A percentile compares a stretch with the other conserved stretches of the same genome.
These are phyloP conservation scores for Batrachochytrium dendrobatidis DNA, from an alignment of 371 early-diverging fungal genomes.

Conservation along the genomic window DNA sequence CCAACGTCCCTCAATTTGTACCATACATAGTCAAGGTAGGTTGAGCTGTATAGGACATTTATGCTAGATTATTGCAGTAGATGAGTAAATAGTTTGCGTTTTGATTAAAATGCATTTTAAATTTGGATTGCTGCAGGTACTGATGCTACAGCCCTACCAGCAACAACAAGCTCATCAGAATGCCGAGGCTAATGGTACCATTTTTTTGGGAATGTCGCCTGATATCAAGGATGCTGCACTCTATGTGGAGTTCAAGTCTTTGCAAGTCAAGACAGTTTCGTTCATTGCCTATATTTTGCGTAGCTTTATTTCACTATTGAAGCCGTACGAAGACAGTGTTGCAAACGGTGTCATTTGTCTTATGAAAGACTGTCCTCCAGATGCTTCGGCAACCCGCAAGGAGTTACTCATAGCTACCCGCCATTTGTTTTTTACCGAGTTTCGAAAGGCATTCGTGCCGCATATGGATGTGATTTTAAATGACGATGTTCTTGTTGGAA, in stretches of 20 bases:
- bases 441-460: slow-evolving; percentile 76
- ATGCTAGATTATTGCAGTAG: background rate
- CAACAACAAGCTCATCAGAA: slow-evolving; percentile 66
- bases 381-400: slow-evolving; percentile 86
- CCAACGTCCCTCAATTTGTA: slow-evolving; percentile 76
- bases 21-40: slow-evolving; percentile 78
- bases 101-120: background rate
- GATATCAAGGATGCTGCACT: slow-evolving; percentile 62
- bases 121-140: slow-evolving; percentile 37
- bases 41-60: too few relatives aligned
- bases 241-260: slow-evolving; percentile 76
- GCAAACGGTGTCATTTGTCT: slow-evolving; percentile 83
- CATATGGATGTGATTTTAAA: slow-evolving; percentile 83
- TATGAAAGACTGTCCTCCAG: slow-evolving; percentile 88
- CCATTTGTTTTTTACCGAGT: slow-evolving; percentile 89
- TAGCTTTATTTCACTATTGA: slow-evolving; percentile 56
- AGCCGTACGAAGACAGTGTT: slow-evolving; percentile 71
- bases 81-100: background rate
- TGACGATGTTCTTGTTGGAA: slow-evolving; percentile 85
- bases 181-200: slow-evolving; percentile 57
- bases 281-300: slow-evolving; percentile 92
- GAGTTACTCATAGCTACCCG: slow-evolving; percentile 92
- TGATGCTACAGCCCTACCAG: slow-evolving; percentile 67
- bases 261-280: slow-evolving; percentile 92
- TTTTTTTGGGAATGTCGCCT: slow-evolving; percentile 77